Base-by-base conservation (phyloP, 306 rosid genomes). In the Cicer cuneatum region DNA sequence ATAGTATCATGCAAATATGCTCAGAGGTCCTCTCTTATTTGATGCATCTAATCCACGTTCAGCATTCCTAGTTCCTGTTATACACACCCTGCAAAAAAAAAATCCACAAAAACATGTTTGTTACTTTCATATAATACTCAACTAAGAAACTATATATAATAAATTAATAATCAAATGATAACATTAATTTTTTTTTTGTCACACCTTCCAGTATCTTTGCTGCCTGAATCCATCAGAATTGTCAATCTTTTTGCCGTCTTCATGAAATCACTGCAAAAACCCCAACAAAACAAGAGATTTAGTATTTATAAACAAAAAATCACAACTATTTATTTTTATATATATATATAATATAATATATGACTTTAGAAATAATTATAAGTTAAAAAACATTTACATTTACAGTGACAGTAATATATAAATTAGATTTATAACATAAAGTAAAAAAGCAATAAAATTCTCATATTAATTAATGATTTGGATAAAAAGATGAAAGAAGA, bases 221-320 rank as follows among this genome's bases (percentile, higher is more conserved):
- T 67, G 63, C 84, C 81, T 7, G 93, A 82, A 82, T 77, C 86
- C 5, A 83, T 78, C 72, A 92, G 76, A 79, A 94, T 87, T 15
- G 96, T 89, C 74, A 94, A 86, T 80, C 93, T 86, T 79, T 87
- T 90, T 39, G 97, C 96, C 8, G 89, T 86, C 83, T 78, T 92
- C 86, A 77, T 86, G 75, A 94, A 94, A 65, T 92, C 96, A 78
- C 99, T 94, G 90, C 82, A 82, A 59, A 24, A 24, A 24, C 1
- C 29, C 29, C 29, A 24, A 24, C 2, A 24, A 24, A 24, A 24
- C 29, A 24, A 24, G 29, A 24, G 29, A 24, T 24, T 24, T 24
- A 24, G 29, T 24, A 2, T 24, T 2, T 2, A 24, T 2, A n/a
- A n/a, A n/a, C n/a, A n/a, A n/a, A n/a, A n/a, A n/a, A n/a, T n/a